These are phyloP conservation scores for Lodderomyces parapsilosis DNA, from an alignment of 1,139 yeast species.

Conservation along the genomic window DNA sequence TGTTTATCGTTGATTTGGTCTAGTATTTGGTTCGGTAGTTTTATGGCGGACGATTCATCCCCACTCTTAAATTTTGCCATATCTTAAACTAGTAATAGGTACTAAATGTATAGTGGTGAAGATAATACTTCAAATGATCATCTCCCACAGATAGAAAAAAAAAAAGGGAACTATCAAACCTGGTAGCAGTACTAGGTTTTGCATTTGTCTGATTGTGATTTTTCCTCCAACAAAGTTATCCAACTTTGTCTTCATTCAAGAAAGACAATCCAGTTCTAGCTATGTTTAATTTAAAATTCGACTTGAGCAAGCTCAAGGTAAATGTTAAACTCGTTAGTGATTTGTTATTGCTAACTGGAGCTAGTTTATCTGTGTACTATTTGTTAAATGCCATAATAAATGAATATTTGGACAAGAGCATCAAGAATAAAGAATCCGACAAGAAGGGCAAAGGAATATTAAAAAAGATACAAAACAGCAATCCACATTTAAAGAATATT, in stretches of 20 bases:
- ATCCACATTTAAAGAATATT: constrained; percentile 57
- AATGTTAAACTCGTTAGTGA: constrained; percentile 63
- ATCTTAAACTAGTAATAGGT: neutral
- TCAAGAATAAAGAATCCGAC: constrained; percentile 60
- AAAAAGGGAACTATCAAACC: neutral
- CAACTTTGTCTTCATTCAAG: no score
- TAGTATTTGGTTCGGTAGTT: constrained; percentile 64
- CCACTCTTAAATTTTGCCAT: neutral
- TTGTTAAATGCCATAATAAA: constrained; percentile 57
- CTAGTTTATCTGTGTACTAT: constrained; percentile 79
- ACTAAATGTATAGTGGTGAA: neutral
- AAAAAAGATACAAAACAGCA: constrained; percentile 52
- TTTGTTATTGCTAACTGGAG: constrained; percentile 72
- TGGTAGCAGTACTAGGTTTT: neutral
- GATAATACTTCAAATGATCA: neutral
- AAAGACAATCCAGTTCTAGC: neutral
- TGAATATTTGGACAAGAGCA: constrained; percentile 50
- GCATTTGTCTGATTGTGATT: neutral
- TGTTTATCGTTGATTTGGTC: constrained; percentile 58
- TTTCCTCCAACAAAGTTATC: neutral
- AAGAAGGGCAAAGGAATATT: constrained; percentile 66
- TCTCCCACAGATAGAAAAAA: neutral
- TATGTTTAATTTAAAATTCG: constrained; percentile 36
- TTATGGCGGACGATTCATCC: constrained; percentile 22
- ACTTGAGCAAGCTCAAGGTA: constrained; percentile 43